A percentile compares a stretch with the other conserved stretches of the same genome.
These are phyloP conservation scores for Starmerella sp. DNA, from an alignment of 805 yeast species.

Conservation along the genomic window DNA sequence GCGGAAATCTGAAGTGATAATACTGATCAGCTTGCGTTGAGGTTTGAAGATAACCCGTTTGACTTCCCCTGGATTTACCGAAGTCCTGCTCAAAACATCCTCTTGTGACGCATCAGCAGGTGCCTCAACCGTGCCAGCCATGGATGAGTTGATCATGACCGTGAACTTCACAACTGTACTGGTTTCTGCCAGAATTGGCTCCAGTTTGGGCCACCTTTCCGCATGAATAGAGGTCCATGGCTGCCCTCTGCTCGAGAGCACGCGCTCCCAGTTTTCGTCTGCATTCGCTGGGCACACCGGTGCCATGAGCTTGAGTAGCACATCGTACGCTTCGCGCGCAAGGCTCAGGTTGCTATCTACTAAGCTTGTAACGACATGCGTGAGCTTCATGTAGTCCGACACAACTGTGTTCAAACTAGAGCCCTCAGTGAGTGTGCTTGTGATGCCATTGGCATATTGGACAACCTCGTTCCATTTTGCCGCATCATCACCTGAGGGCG, in stretches of 20 bases:
- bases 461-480: conserved; percentile 49
- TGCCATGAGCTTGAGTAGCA: conserved; percentile 50
- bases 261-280: conserved; percentile 68
- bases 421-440: conserved; percentile 47
- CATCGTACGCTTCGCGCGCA: conserved; percentile 26
- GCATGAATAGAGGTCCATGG: conserved; percentile 42
- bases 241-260: conserved; percentile 27
- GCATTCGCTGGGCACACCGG: conserved; percentile 75
- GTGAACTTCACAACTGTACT: conserved; percentile 34
- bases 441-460: conserved; percentile 37
- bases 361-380: conserved; percentile 35
- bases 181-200: conserved; percentile 31
- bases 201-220: conserved; percentile 54
- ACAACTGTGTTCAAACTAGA: conserved; percentile 72
- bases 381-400: conserved; percentile 80
- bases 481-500: conserved; percentile 34
- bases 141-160: conserved; percentile 66
- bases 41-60: conserved; percentile 18
- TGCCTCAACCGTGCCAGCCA: conserved; percentile 1
- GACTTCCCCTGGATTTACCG: background rate
- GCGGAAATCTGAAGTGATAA: conserved; percentile 4
- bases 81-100: conserved; percentile 8
- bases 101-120: conserved; percentile 5
- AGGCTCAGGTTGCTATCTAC: conserved; percentile 32
- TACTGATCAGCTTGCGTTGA: conserved; percentile 12